Base-by-base conservation (phyloP, 176 grass and related monocot species). In the Rhipidocladum racemiflorum region DNA sequence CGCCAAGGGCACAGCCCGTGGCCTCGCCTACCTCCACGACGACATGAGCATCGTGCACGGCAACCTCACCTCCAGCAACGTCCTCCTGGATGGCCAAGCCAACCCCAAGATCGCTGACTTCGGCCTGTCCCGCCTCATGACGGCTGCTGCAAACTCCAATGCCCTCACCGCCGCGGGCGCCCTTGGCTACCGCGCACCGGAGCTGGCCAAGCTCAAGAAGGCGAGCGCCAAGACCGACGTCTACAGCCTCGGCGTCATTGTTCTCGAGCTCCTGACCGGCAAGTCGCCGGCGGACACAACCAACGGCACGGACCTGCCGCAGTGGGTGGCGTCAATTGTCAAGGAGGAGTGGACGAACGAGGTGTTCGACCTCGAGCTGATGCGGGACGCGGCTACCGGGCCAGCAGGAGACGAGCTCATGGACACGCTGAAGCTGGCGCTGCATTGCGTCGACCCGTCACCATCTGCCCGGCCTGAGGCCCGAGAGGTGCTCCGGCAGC, bases 331-430 rank as follows among this genome's bases (percentile, higher is more conserved):
- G 0, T 94, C 87, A 24, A 90, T 92, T n/a, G 91, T 97, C 17
- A 92, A 97, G 76, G 89, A 92, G 85, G 94, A 94, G 68, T 92
- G 94, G 94, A 92, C 94, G 1, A 94, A 91, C 68, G 91, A 97
- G 85, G 91, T 97, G 85, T 97, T 97, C 62, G 94, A 97, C 72
- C 77, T 88, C 2, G 94, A 97, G 79, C 85, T 97, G 0, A 94
- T 90, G 89, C 89, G 87, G 20, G 94, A 94, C 57, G 87, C 91
- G 1, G 61, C 81, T 14, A 44, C 51, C 0, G 91, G 82, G 0
- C 7, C 78, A 0, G 85, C 73, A 0, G 94, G 85, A 5, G 94
- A 97, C 50, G 94, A 97, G 83, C 79, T 97, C 63, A 81, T 97
- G 78, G 92, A 90, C 66, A 89, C 89, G 74, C 88, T 97, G 16